phyloP scores from a whole-genome alignment of 225 moss, liverwort and hornwort species.

The Antitrichia curtipendula region DNA sequence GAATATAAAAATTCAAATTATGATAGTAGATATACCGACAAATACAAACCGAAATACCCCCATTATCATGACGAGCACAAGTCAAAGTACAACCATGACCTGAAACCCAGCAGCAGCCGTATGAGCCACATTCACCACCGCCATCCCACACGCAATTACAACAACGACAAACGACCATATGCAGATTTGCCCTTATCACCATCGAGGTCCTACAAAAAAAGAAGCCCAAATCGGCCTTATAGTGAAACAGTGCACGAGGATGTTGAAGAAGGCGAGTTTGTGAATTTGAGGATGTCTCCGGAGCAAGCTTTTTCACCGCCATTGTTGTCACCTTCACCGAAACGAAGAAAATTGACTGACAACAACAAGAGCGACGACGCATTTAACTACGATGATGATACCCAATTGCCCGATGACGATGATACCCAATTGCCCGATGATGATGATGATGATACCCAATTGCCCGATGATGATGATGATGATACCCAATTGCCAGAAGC shows the following conservation, averaged over 20 bases:
- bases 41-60: not conserved
- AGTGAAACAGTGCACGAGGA: not conserved
- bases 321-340: not conserved
- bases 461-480: not conserved
- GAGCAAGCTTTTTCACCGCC: not conserved
- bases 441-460: not conserved
- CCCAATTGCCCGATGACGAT: not conserved
- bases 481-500: too few relatives aligned
- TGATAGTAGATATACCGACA: not conserved
- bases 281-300: not conserved
- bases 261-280: not conserved
- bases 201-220: not conserved
- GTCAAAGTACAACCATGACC: too few relatives aligned
- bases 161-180: not conserved
- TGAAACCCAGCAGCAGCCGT: rapidly evolving
- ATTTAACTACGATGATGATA: too few relatives aligned
- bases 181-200: too few relatives aligned
- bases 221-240: too few relatives aligned
- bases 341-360: not conserved
- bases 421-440: too few relatives aligned
- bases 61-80: not conserved
- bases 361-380: too few relatives aligned
- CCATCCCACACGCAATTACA: not conserved
- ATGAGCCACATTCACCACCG: rapidly evolving
- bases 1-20: not conserved